These are phyloP conservation scores for Westerdykella sp. DNA, from an alignment of 2,329 filamentous ascomycete genomes.

Conservation along the genomic window DNA sequence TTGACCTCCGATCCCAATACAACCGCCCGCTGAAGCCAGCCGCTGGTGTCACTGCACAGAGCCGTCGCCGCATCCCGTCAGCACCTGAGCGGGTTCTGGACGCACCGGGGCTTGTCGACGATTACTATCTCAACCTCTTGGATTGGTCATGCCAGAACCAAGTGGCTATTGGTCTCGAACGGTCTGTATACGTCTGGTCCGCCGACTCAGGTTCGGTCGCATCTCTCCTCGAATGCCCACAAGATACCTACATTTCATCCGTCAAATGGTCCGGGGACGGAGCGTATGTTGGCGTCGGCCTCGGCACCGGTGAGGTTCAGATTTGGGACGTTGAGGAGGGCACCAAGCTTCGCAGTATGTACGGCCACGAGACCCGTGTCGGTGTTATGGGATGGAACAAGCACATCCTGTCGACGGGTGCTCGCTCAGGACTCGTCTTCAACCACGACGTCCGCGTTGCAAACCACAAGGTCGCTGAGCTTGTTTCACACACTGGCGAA, in stretches of 20 bases:
- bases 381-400: slow-evolving; percentile 99
- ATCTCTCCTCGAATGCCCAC: slow-evolving; percentile 77
- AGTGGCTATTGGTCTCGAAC: slow-evolving; percentile 94
- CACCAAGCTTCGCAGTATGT: slow-evolving; percentile 96
- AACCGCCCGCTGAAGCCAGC: slow-evolving; percentile 86
- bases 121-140: slow-evolving; percentile 97
- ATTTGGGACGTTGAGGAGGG: slow-evolving; percentile 98
- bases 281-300: slow-evolving; percentile 90
- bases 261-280: slow-evolving; percentile 99
- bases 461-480: slow-evolving; percentile 95
- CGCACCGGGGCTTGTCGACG: slow-evolving; percentile 89
- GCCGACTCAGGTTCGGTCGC: slow-evolving; percentile 86
- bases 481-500: slow-evolving; percentile 94
- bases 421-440: slow-evolving; percentile 89
- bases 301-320: slow-evolving; percentile 93
- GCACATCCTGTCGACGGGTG: slow-evolving; percentile 90
- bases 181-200: slow-evolving; percentile 97
- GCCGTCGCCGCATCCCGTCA: slow-evolving; percentile 85
- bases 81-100: slow-evolving; percentile 94
- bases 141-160: slow-evolving; percentile 99
- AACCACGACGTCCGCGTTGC: slow-evolving; percentile 98
- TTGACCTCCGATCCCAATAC: slow-evolving; percentile 95
- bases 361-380: slow-evolving; percentile 91
- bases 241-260: slow-evolving; percentile 94
- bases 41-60: slow-evolving; percentile 69